A percentile compares a stretch with the other conserved stretches of the same genome.
Conservation (phyloP, 208 protist species). For the Porcisia deanei region DNA sequence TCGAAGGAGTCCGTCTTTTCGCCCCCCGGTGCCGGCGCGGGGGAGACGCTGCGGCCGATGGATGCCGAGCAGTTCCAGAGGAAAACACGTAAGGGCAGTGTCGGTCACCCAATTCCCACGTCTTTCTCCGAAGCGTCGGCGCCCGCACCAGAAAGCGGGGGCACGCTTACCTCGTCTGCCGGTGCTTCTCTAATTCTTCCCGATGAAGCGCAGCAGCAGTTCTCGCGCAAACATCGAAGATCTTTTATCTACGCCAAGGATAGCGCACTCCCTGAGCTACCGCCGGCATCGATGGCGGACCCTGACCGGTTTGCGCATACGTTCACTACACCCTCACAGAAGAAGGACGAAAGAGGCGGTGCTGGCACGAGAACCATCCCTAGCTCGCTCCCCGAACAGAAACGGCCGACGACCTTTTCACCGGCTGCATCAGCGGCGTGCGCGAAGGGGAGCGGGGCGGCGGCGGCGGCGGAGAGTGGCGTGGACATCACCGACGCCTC, state of each 20-base stretch:
- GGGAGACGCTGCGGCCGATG: slow-evolving; percentile 21
- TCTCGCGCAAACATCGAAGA: not conserved
- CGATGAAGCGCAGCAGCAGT: not conserved
- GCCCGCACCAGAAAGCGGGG: not conserved
- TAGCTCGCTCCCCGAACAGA: slow-evolving; percentile 8
- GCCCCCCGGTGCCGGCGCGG: not conserved
- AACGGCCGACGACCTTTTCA: slow-evolving; percentile 7
- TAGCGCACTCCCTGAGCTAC: slow-evolving; percentile 11
- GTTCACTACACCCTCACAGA: not conserved
- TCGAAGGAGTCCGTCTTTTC: not conserved
- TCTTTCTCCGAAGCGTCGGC: slow-evolving; percentile 1
- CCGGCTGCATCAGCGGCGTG: not conserved
- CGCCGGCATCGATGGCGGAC: slow-evolving; percentile 21
- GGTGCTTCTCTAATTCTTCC: not conserved
- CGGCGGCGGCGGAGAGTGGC: not conserved
- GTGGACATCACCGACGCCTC: not conserved
- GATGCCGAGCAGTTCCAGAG: slow-evolving; percentile 13
- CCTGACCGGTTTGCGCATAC: not conserved
- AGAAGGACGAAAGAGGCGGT: not conserved
- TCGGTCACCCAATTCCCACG: not conserved
- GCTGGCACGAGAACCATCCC: not conserved
- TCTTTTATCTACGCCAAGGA: slow-evolving; percentile 24
- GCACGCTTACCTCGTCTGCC: not conserved
- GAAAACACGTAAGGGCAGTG: slow-evolving; percentile 2
- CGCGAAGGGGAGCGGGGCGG: not conserved